These are phyloP conservation scores for Quercus variabilis DNA, from an alignment of 306 rosid species.

Conservation along the genomic window DNA sequence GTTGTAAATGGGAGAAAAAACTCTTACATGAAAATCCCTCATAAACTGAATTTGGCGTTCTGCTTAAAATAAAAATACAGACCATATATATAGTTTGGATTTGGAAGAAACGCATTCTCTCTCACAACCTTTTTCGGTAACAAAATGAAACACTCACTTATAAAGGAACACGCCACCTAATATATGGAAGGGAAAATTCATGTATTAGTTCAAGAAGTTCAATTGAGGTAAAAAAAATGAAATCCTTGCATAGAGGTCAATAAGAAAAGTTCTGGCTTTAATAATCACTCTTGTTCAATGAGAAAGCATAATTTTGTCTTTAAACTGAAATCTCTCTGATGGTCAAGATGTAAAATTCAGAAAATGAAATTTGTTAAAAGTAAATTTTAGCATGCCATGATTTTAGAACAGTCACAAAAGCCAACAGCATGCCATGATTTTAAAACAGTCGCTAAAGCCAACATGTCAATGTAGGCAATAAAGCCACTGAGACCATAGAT, in stretches of 20 bases:
- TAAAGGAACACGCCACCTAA: neutral
- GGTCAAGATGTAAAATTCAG: neutral
- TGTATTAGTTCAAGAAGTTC: neutral
- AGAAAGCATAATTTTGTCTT: neutral
- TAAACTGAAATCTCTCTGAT: neutral
- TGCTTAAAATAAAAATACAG: neutral
- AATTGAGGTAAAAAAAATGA: neutral
- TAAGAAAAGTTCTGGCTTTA: neutral
- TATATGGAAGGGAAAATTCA: neutral
- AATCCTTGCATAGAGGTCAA: neutral
- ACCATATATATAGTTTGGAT: too few species aligned
- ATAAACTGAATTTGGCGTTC: too few species aligned
- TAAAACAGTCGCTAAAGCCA: neutral
- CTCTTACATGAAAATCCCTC: neutral
- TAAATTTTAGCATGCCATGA: neutral
- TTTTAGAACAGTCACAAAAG: too few species aligned
- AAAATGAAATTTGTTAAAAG: neutral
- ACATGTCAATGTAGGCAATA: neutral
- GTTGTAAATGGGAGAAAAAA: too few species aligned
- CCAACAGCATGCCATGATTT: neutral
- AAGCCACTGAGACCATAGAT: neutral
- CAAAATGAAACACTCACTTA: neutral
- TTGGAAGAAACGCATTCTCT: too few species aligned
- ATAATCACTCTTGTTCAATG: neutral
- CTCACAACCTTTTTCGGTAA: neutral